Percentiles rank a stretch among this genome's conserved stretches.
Conservation (phyloP, 2,329 filamentous ascomycete species). For the Ophiocordyceps unilateralis region DNA sequence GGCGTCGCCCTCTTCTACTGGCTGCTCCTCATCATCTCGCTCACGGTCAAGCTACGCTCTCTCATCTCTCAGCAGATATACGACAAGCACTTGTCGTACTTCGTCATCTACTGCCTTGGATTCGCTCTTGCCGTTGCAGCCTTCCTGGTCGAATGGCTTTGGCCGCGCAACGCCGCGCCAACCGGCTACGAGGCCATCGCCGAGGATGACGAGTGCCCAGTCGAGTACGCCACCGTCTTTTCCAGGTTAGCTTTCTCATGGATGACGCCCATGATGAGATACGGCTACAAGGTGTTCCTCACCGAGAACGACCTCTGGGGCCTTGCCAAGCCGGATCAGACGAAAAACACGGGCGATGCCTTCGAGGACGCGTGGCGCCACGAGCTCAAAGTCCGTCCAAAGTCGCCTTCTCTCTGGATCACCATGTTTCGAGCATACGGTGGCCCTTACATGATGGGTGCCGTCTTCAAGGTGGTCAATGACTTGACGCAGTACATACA, state of each 20-base stretch:
- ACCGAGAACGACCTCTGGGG: constrained; percentile 96
- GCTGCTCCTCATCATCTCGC: constrained; percentile 66
- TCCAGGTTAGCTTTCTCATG: constrained; percentile 87
- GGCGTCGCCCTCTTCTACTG: constrained; percentile 85
- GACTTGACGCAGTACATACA: constrained; percentile 78
- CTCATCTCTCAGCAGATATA: constrained; percentile 65
- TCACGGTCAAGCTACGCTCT: constrained; percentile 71
- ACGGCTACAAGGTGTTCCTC: constrained; percentile 78
- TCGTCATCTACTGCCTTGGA: constrained; percentile 56
- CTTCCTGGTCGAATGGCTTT: constrained; percentile 70
- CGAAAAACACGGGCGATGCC: constrained; percentile 48
- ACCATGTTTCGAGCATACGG: constrained; percentile 74
- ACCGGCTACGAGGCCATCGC: constrained; percentile 41
- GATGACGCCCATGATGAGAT: constrained; percentile 98
- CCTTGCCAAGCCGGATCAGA: constrained; percentile 63
- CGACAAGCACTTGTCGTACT: constrained; percentile 50
- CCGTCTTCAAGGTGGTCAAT: constrained; percentile 76
- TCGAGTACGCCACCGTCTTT: constrained; percentile 88
- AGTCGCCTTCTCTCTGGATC: constrained; percentile 55
- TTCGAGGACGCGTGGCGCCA: constrained; percentile 63
- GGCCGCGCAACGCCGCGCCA: constrained; percentile 49
- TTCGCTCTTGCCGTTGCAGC: constrained; percentile 52
- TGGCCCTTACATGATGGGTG: constrained; percentile 63
- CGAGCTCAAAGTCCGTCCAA: constrained; percentile 52
- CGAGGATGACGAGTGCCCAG: constrained; percentile 48